Percentiles rank a stretch among this genome's conserved stretches.
Evolutionary conservation across 352 stramenopile genomes (phyloP).

Genomic region (Lagenidium sp.): DNA sequence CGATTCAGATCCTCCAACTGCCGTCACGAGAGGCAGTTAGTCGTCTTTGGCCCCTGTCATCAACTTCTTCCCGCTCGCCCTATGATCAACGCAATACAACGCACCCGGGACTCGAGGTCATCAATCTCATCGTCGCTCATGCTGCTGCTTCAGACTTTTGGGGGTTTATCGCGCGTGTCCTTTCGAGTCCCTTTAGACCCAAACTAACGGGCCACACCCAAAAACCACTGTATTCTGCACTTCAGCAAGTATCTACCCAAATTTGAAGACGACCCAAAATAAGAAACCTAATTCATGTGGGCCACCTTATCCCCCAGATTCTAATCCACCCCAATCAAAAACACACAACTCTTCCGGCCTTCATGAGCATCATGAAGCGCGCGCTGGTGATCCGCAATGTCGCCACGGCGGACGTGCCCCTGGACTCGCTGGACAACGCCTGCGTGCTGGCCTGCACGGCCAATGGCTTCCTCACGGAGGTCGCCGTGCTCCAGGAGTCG

Average conservation of each 20-base stretch:
- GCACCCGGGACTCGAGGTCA: slow-evolving; percentile 56
- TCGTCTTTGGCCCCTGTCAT: too few species aligned
- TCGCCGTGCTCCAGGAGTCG: slow-evolving; percentile 89
- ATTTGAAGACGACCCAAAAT: not conserved
- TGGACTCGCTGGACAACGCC: slow-evolving; percentile 70
- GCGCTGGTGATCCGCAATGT: slow-evolving; percentile 74
- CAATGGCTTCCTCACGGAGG: slow-evolving; percentile 65
- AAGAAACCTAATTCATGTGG: too few species aligned
- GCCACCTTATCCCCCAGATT: not conserved
- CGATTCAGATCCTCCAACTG: slow-evolving; percentile 81
- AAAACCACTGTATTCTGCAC: too few species aligned
- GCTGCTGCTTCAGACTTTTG: too few species aligned
- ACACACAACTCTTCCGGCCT: not conserved
- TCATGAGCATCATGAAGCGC: too few species aligned
- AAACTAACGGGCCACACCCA: too few species aligned
- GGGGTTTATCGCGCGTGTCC: not conserved
- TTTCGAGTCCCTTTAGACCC: too few species aligned
- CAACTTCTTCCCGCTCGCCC: too few species aligned
- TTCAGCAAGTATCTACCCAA: too few species aligned
- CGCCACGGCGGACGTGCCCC: slow-evolving; percentile 53
- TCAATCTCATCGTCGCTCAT: slow-evolving; percentile 69
- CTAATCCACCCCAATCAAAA: not conserved
- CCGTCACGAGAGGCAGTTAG: too few species aligned
- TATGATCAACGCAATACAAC: not conserved
- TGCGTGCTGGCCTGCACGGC: slow-evolving; percentile 58